Base-by-base conservation (phyloP, 2,329 filamentous ascomycete genomes). In the Trichoderma gracile region DNA sequence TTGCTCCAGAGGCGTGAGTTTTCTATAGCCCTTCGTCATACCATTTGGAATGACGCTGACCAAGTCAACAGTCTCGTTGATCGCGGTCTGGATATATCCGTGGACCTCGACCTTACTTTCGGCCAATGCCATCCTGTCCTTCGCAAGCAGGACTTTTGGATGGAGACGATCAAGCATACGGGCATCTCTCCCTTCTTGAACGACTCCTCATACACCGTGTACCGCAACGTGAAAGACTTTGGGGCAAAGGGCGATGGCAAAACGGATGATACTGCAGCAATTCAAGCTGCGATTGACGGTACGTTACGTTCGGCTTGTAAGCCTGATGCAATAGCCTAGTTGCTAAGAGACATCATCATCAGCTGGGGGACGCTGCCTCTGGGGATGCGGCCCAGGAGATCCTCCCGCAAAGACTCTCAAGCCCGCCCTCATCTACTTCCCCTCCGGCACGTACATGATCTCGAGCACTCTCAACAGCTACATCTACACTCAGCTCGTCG, bases 221-320 rank as follows among this genome's bases (percentile, higher is more conserved):
- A 74, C 64, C 72, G 72, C n/a, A 74, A 74, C 5, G 71, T 74
- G 23, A 74, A 68, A 46, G 71, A 74, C 7, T 74, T 70, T 64
- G 72, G 72, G 6, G 72, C 72, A 9, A 65, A 72, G 45, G 72
- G 72, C 4, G 72, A 74, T 59, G 72, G 72, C 7, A 54, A 56
- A 27, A 63, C 64, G 6, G 64, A 65, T n/a, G 92, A 95, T 73
- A 95, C 92, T 0, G 86, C 78, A 1, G 90, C 92, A 50, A 95
- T 96, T 82, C 95, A 96, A 80, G 77, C 79, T 59, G 91, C 91
- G 66, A 89, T 96, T 72, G 81, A 66, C 1, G 65, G 57, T 52
- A 50, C 12, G 57, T n/a, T 23, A 14, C 6, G 15, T 3, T 23
- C 25, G 25, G 25, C 4, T 27, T 27, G 25, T 4, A 27, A 27